These are phyloP conservation scores for Bruguiera sexangula DNA, from an alignment of 345 rosid genomes.

Conservation along the genomic window DNA sequence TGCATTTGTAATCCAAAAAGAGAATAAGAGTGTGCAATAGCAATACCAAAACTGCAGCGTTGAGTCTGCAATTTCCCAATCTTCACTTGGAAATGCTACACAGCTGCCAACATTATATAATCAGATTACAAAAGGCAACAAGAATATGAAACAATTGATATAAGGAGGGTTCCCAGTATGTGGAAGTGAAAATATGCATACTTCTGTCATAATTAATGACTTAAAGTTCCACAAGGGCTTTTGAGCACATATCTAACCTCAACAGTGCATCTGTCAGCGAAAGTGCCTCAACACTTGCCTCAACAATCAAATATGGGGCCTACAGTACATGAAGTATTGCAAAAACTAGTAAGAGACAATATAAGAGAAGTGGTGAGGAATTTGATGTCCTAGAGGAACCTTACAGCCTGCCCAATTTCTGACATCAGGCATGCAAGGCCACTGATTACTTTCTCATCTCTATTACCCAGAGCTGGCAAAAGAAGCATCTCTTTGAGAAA, in stretches of 20 bases:
- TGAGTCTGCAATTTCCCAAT: constrained; percentile 98
- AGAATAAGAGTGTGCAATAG: neutral
- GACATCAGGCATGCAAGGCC: constrained; percentile 90
- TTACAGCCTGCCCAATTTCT: constrained; percentile 96
- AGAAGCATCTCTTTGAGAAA: constrained; percentile 78
- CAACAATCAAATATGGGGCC: constrained; percentile 88
- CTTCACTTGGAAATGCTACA: constrained; percentile 86
- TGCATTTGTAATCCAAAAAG: too few relatives aligned
- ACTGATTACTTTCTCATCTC: constrained; percentile 68
- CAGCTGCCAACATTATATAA: constrained; percentile 49
- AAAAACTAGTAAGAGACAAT: constrained; percentile 10
- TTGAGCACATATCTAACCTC: constrained; percentile 44
- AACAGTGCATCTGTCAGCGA: constrained; percentile 67
- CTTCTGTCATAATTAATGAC: too few relatives aligned
- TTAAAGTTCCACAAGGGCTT: neutral
- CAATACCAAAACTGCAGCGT: constrained; percentile 93
- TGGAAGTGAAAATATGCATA: too few relatives aligned
- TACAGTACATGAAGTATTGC: constrained; percentile 28
- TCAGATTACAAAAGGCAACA: too few relatives aligned
- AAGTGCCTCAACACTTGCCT: constrained; percentile 75
- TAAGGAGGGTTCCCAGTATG: too few relatives aligned
- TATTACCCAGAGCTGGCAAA: constrained; percentile 65
- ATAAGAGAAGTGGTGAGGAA: neutral
- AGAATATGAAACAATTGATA: too few relatives aligned
- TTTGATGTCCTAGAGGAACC: constrained; percentile 25